Percentiles rank a stretch among this genome's conserved stretches.
These are phyloP conservation scores for Wallacemonas sp. DNA, from an alignment of 208 protist genomes.

Conservation along the genomic window DNA sequence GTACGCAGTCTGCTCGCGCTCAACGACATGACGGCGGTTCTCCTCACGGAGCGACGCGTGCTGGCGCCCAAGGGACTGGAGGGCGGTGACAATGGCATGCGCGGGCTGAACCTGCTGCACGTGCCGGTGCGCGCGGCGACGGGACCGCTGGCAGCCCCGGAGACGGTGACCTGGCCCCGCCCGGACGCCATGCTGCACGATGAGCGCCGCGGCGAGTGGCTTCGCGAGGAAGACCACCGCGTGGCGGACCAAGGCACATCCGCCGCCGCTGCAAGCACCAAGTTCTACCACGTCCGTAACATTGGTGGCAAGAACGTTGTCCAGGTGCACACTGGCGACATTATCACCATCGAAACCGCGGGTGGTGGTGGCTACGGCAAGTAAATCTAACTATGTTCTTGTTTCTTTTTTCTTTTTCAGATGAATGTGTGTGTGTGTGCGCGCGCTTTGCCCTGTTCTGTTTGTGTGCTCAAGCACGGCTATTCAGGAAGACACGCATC, in stretches of 20 bases:
- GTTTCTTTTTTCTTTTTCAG: background rate
- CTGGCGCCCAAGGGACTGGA: slow-evolving; percentile 82
- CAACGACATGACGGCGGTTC: slow-evolving; percentile 63
- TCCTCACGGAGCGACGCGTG: slow-evolving; percentile 93
- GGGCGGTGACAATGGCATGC: slow-evolving; percentile 72
- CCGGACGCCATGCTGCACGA: slow-evolving; percentile 57
- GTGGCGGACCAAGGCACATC: no score
- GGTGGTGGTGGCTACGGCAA: slow-evolving; percentile 53
- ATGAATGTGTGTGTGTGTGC: no score
- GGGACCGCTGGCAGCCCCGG: background rate
- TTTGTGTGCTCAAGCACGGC: no score
- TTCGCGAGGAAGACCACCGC: slow-evolving; percentile 29
- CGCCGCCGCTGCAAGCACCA: background rate
- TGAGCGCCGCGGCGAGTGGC: slow-evolving; percentile 35
- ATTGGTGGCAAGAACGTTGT: slow-evolving; percentile 68
- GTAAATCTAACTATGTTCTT: background rate
- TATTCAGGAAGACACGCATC: no score
- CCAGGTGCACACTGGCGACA: slow-evolving; percentile 49
- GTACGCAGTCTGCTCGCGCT: slow-evolving; percentile 90
- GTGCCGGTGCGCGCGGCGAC: slow-evolving; percentile 22
- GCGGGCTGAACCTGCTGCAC: slow-evolving; percentile 72
- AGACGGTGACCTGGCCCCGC: slow-evolving; percentile 20
- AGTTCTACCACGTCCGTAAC: slow-evolving; percentile 51
- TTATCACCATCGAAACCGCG: slow-evolving; percentile 57
- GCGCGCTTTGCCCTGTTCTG: background rate